Evolutionary conservation across 2,329 filamentous ascomycete genomes (phyloP).

Genomic region (Verticillium tricorpus): DNA sequence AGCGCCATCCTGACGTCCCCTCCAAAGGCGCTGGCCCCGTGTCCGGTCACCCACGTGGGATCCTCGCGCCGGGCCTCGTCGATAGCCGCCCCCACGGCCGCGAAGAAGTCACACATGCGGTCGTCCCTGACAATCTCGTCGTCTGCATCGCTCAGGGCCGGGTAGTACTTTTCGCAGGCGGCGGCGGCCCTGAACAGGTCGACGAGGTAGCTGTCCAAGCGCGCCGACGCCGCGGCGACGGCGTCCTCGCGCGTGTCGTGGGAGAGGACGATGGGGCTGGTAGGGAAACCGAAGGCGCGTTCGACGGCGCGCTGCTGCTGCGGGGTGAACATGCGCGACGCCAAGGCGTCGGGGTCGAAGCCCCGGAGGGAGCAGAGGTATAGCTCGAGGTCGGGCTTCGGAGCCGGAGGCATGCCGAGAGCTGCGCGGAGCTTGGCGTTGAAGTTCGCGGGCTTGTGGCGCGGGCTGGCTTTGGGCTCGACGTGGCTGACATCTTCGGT

Average conservation of each 20-base stretch:
- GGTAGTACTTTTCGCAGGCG: not conserved
- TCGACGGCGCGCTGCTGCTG: not conserved
- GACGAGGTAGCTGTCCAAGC: not conserved
- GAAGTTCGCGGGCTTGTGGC: not conserved
- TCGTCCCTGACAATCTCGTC: not conserved
- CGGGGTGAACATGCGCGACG: not conserved
- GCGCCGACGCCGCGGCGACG: not conserved
- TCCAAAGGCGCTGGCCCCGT: not conserved
- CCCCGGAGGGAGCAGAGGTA: not conserved
- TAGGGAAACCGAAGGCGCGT: not conserved
- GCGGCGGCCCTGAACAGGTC: not conserved
- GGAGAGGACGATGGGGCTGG: not conserved
- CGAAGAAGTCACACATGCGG: not conserved
- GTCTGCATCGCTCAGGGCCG: not conserved
- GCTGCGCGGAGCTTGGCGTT: not conserved
- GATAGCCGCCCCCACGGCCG: not conserved
- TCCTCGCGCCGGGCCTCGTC: not conserved
- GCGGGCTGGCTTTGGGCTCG: not conserved
- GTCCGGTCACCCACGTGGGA: not conserved
- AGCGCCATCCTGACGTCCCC: conserved; percentile 1
- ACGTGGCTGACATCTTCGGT: not conserved
- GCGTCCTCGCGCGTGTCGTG: not conserved
- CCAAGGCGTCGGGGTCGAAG: not conserved
- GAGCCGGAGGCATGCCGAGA: not conserved
- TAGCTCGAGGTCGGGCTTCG: not conserved